These are phyloP conservation scores for Hawksworthiomyces lignivorus DNA, from an alignment of 2,329 filamentous ascomycete species.

Conservation along the genomic window DNA sequence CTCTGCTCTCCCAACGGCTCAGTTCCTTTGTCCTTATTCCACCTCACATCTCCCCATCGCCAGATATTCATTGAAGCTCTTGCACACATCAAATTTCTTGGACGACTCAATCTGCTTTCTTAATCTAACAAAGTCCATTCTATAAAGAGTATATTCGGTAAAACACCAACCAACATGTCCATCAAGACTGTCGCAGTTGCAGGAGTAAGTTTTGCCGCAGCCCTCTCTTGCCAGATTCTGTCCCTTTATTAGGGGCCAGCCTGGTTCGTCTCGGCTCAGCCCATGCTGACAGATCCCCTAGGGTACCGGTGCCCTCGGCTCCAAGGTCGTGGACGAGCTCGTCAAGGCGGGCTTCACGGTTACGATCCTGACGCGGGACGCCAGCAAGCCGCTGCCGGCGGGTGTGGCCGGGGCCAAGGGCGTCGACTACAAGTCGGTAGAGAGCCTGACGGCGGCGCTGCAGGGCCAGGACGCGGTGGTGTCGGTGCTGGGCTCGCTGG, in stretches of 20 bases:
- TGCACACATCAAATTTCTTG: too few species aligned
- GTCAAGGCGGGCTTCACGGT: conserved; percentile 35
- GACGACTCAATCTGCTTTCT: too few species aligned
- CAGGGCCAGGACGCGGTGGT: conserved; percentile 44
- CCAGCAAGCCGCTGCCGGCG: conserved; percentile 29
- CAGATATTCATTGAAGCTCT: too few species aligned
- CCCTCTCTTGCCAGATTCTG: background rate
- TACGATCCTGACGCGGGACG: conserved; percentile 41
- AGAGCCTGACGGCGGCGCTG: conserved; percentile 34
- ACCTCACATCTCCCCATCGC: too few species aligned
- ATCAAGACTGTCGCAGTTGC: conserved; percentile 28
- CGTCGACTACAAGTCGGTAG: conserved; percentile 34
- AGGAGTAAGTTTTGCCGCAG: conserved; percentile 24
- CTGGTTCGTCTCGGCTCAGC: too few species aligned
- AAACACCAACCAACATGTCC: conserved; percentile 20
- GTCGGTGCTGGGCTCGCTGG: conserved; percentile 37
- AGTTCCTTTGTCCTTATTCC: too few species aligned
- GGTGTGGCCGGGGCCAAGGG: conserved; percentile 33
- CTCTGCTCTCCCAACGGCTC: too few species aligned
- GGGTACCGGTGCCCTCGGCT: conserved; percentile 27
- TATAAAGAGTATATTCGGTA: too few species aligned
- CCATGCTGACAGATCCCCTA: too few species aligned
- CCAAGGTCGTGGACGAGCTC: conserved; percentile 23
- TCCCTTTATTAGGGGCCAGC: too few species aligned
- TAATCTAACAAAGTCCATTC: too few species aligned